Conservation (phyloP, 768 basidiomycete genomes). For the Mycena capillaripes region DNA sequence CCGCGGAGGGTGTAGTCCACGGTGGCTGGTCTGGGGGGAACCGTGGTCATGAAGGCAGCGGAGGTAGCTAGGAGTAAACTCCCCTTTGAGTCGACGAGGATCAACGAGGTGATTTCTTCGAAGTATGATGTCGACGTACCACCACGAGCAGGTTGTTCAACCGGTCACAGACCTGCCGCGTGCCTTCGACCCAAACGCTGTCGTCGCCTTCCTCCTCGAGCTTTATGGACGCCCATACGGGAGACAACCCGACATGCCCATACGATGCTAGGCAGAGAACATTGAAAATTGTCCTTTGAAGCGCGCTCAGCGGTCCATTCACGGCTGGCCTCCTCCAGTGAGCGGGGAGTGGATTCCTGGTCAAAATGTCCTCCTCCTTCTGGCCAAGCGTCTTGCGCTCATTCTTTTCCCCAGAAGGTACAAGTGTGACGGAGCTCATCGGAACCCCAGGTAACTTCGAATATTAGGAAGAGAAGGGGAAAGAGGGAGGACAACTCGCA, state of each 20-base stretch:
- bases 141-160: conserved; percentile 16
- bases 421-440: too few relatives aligned
- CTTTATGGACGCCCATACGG: conserved; percentile 1
- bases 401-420: too few relatives aligned
- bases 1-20: conserved; percentile 18
- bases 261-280: conserved; percentile 1
- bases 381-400: background rate
- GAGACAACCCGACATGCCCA: conserved; percentile 3
- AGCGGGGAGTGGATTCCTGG: background rate
- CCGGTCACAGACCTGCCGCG: conserved; percentile 4
- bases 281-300: background rate
- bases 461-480: too few relatives aligned
- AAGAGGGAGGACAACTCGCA: too few relatives aligned
- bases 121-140: background rate
- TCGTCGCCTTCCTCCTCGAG: conserved; percentile 15
- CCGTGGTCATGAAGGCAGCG: conserved; percentile 21
- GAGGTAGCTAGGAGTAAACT: conserved; percentile 17
- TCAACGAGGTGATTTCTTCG: background rate
- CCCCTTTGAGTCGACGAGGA: background rate
- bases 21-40: background rate
- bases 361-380: conserved; percentile 6
- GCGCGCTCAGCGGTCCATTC: background rate
- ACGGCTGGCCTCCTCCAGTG: background rate
- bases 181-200: conserved; percentile 6
- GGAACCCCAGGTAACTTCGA: too few relatives aligned